These are phyloP conservation scores for Sisymbrium irio DNA, from an alignment of 345 rosid genomes.

Conservation along the genomic window DNA sequence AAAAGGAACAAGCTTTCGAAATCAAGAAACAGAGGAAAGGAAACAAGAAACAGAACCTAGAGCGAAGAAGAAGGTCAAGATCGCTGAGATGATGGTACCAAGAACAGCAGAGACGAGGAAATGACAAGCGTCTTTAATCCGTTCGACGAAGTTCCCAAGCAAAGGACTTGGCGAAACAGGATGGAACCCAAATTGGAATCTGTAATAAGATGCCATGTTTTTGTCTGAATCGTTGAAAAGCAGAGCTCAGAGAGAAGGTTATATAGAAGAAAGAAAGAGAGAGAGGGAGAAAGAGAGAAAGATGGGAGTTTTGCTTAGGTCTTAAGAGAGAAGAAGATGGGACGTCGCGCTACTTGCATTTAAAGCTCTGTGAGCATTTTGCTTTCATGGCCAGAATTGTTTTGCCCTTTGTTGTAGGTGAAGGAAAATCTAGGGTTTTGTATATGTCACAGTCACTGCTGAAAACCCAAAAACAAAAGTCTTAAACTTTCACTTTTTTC, in stretches of 20 bases:
- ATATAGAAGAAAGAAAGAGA: background rate
- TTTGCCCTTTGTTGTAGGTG: slow-evolving; percentile 14
- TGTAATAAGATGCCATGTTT: background rate
- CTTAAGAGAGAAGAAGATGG: slow-evolving; percentile 37
- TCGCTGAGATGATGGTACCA: slow-evolving; percentile 84
- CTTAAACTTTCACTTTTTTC: slow-evolving; percentile 22
- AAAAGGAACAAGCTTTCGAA: background rate
- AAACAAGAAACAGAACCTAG: slow-evolving; percentile 60
- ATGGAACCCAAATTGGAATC: slow-evolving; percentile 49
- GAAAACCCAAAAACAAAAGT: background rate
- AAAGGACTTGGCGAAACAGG: slow-evolving; percentile 39
- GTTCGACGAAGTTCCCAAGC: slow-evolving; percentile 53
- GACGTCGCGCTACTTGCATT: slow-evolving; percentile 52
- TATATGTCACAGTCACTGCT: background rate
- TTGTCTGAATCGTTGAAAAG: slow-evolving; percentile 9
- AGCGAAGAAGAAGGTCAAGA: slow-evolving; percentile 96
- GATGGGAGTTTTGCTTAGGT: slow-evolving; percentile 34
- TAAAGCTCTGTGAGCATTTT: slow-evolving; percentile 42
- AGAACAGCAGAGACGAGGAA: slow-evolving; percentile 74
- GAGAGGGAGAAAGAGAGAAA: background rate
- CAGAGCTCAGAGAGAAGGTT: slow-evolving; percentile 26
- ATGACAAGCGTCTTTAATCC: slow-evolving; percentile 57
- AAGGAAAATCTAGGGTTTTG: slow-evolving; percentile 9
- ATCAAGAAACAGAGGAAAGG: background rate
- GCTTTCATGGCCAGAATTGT: slow-evolving; percentile 26